Base-by-base conservation (phyloP, 2,329 filamentous ascomycete genomes). In the Aureobasidium melanogenum region DNA sequence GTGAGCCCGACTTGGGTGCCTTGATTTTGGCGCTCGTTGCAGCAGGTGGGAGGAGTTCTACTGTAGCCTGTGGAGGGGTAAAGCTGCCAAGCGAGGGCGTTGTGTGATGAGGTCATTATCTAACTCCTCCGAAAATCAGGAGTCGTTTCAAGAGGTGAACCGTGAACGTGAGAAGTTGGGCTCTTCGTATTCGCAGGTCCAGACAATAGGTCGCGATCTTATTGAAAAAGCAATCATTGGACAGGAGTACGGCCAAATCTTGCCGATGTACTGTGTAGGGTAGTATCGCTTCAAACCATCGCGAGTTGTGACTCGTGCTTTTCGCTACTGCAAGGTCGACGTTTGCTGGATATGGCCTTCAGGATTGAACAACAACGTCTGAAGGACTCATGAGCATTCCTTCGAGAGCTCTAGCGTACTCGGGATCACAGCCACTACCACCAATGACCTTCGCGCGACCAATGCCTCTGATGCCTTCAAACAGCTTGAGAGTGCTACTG, bases 381-480 rank as follows among this genome's bases (percentile, higher is more conserved):
- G 19, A 3, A 1, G 36, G 38, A 24, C 70, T 62, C 77, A 76
- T 79, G 71, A 80, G 77, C 6, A 72, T 66, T 17, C 65, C 66
- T 65, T 79, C 78, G 65, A 82, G 71, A 71, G 76, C 76, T 62
- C 64, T 68, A 62, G 78, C 78, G 70, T 76, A 69, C 43, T 57
- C 66, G 56, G 72, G 67, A 64, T 71, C 66, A 12, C 32, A 38
- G 28, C 78, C 71, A 39, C 76, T 67, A 71, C 76, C 71, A 28
- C 79, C 72, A 60, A 69, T 73, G 65, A 82, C 71, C 43, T 66
- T 72, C n/a, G 73, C 75, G 38, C 69, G 73, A 44, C 71, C 68
- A 5, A 82, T 78, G 0, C 75, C 79, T 57, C 79, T 69, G 0
- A 82, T 72, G 0, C 72, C 76, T 52, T 75, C 74, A 63, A 82